phyloP scores from a whole-genome alignment of 1,284 basidiomycete species.

The Sphagnurus paluster region DNA sequence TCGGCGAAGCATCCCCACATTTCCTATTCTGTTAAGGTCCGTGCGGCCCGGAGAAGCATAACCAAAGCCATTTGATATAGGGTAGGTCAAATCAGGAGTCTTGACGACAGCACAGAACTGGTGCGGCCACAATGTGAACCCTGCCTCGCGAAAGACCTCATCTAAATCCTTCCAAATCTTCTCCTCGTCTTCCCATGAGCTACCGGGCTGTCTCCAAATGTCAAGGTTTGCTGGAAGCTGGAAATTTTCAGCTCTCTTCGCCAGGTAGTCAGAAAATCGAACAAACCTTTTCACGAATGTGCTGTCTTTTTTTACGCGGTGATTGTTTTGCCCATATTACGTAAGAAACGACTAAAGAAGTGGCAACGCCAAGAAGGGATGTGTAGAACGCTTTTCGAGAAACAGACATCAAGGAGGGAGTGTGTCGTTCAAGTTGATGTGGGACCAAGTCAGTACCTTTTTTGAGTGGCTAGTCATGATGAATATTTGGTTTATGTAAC shows the following conservation, averaged over 20 bases:
- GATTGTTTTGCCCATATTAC: too few relatives aligned
- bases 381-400: too few relatives aligned
- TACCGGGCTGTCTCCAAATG: constrained; percentile 16
- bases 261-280: background rate
- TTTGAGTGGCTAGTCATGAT: too few relatives aligned
- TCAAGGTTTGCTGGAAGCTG: constrained; percentile 18
- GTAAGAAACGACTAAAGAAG: too few relatives aligned
- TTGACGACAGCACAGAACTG: constrained; percentile 1
- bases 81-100: too few relatives aligned
- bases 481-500: too few relatives aligned
- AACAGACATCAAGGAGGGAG: too few relatives aligned
- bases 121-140: constrained; percentile 13
- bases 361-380: too few relatives aligned
- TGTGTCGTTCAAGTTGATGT: too few relatives aligned
- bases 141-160: constrained; percentile 10
- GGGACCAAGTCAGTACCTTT: too few relatives aligned
- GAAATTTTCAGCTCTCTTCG: background rate
- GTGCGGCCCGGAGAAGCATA: constrained; percentile 12
- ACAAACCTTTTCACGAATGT: constrained; percentile 5
- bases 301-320: background rate
- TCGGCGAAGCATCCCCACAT: too few relatives aligned
- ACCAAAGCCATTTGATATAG: constrained; percentile 17
- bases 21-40: constrained; percentile 3
- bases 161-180: constrained; percentile 18
- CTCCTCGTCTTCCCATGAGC: constrained; percentile 10